Evolutionary conservation across 2,329 filamentous ascomycete species (phyloP).

Genomic region (Proliferodiscus dingleyae): DNA sequence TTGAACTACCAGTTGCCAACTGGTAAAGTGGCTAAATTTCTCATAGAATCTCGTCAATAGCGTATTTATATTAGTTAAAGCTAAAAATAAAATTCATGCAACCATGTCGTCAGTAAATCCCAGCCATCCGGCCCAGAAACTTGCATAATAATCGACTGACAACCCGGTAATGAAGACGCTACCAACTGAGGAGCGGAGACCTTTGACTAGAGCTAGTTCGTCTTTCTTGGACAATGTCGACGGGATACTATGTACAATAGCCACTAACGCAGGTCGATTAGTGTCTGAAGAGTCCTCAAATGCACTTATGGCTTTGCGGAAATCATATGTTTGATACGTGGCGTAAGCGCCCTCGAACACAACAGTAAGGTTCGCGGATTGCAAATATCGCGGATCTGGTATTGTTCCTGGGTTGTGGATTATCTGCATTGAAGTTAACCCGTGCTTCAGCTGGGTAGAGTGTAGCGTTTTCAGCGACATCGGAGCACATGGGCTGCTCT

Average conservation of each 20-base stretch:
- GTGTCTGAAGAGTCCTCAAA: slow-evolving; percentile 26
- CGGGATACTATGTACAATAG: slow-evolving; percentile 37
- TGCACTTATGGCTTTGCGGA: slow-evolving; percentile 29
- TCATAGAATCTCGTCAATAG: no score
- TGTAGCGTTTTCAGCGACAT: slow-evolving; percentile 2
- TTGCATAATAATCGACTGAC: slow-evolving; percentile 36
- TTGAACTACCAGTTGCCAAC: no score
- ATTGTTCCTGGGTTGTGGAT: slow-evolving; percentile 40
- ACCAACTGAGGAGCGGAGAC: slow-evolving; percentile 33
- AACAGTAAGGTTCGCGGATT: slow-evolving; percentile 36
- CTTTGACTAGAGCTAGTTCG: slow-evolving; percentile 27
- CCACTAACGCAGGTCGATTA: slow-evolving; percentile 32
- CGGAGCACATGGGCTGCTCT: background rate
- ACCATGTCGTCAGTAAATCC: slow-evolving; percentile 31
- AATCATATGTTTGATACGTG: slow-evolving; percentile 33
- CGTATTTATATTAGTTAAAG: no score
- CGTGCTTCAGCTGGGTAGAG: slow-evolving; percentile 1
- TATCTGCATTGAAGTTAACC: slow-evolving; percentile 29
- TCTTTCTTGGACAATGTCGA: slow-evolving; percentile 25
- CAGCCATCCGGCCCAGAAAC: slow-evolving; percentile 34
- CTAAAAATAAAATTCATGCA: no score
- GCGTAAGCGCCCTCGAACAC: slow-evolving; percentile 39
- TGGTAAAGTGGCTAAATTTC: no score
- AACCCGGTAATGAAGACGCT: slow-evolving; percentile 38
- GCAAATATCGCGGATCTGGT: slow-evolving; percentile 37